Conservation (phyloP, 768 basidiomycete species). For the Postia placenta region DNA sequence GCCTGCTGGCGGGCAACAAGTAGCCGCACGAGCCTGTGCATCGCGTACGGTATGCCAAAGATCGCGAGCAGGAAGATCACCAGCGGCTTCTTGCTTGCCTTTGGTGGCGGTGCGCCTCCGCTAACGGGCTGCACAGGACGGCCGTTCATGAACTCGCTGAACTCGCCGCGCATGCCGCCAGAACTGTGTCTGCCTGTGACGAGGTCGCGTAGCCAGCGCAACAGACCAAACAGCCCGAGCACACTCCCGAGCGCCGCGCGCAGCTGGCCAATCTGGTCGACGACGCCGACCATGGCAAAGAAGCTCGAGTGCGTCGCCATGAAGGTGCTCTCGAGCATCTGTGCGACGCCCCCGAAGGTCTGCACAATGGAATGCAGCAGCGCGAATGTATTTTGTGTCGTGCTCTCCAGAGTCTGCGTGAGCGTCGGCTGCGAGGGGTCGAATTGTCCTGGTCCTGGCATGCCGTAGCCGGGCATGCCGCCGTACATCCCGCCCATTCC, state of each 20-base stretch:
- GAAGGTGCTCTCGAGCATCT: conserved; percentile 96
- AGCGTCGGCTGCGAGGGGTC: conserved; percentile 58
- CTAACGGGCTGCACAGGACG: conserved; percentile 47
- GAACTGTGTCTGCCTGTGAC: conserved; percentile 41
- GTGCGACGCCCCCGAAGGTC: conserved; percentile 90
- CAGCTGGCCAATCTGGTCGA: conserved; percentile 91
- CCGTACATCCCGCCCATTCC: conserved; percentile 29
- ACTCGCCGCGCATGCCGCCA: conserved; percentile 49
- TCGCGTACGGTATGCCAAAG: conserved; percentile 88
- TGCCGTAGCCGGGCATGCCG: conserved; percentile 39
- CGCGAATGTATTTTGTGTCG: conserved; percentile 89
- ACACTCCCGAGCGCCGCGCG: conserved; percentile 92
- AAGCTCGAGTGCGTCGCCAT: conserved; percentile 96
- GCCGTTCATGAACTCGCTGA: conserved; percentile 70
- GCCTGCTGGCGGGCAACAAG: conserved; percentile 54
- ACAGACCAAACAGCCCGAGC: conserved; percentile 82
- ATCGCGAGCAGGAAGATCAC: conserved; percentile 91
- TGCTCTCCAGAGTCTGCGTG: conserved; percentile 81
- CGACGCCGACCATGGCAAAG: conserved; percentile 94
- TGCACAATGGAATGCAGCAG: conserved; percentile 93
- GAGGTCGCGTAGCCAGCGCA: conserved; percentile 77
- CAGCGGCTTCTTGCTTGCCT: conserved; percentile 83
- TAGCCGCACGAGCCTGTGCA: conserved; percentile 82
- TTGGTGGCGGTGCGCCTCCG: conserved; percentile 37
- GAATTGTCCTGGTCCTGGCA: conserved; percentile 35